Conservation (phyloP, 768 basidiomycete species). For the Amanita fuliginea region DNA sequence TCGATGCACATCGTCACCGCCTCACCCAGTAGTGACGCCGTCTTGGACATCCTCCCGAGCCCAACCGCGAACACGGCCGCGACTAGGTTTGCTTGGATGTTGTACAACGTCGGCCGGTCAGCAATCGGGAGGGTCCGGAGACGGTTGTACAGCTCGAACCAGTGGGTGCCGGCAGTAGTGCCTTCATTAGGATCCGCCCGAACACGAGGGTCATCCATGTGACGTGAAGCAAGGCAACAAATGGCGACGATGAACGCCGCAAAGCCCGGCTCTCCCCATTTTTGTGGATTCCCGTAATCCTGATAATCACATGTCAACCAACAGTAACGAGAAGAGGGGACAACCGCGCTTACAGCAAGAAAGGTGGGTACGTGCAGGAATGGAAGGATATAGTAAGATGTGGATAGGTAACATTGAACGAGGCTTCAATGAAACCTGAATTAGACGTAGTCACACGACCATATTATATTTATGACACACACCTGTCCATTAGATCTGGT, state of each 20-base stretch:
- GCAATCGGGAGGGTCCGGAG: conserved; percentile 83
- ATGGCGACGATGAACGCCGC: conserved; percentile 89
- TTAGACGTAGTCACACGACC: background rate
- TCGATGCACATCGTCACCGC: conserved; percentile 83
- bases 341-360: conserved; percentile 42
- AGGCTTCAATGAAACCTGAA: conserved; percentile 29
- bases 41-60: conserved; percentile 78
- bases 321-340: conserved; percentile 10
- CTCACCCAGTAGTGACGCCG: conserved; percentile 77
- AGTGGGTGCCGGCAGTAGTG: conserved; percentile 82
- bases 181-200: conserved; percentile 74
- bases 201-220: conserved; percentile 87
- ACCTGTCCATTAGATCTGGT: conserved; percentile 93
- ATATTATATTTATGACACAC: conserved; percentile 14
- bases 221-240: conserved; percentile 84
- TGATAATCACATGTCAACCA: conserved; percentile 15
- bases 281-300: conserved; percentile 91
- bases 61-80: conserved; percentile 93
- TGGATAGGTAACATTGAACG: conserved; percentile 79
- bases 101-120: conserved; percentile 85
- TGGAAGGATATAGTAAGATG: conserved; percentile 87
- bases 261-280: conserved; percentile 95
- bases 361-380: conserved; percentile 91
- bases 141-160: conserved; percentile 83
- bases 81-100: conserved; percentile 81